Conservation (phyloP, 257 asterid genomes). For the Solanum chaucha region DNA sequence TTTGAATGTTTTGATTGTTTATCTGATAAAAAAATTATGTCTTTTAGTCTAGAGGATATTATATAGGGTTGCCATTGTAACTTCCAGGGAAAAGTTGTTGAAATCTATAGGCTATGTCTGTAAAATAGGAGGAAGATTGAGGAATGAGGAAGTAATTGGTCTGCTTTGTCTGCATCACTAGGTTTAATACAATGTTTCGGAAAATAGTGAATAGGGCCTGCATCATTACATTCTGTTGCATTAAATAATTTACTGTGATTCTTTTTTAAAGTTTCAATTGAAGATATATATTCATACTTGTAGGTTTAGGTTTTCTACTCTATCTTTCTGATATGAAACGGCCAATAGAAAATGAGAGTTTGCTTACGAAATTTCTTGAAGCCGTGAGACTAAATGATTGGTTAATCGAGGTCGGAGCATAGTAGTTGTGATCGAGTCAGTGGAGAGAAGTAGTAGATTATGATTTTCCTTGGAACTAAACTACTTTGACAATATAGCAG, state of each 20-base stretch:
- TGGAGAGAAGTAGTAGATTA: background rate
- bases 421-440: background rate
- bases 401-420: background rate
- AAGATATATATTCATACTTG: background rate
- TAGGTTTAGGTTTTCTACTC: background rate
- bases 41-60: background rate
- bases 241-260: background rate
- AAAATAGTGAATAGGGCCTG: background rate
- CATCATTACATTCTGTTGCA: background rate
- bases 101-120: background rate
- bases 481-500: background rate
- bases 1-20: background rate
- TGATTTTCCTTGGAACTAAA: background rate
- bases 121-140: background rate
- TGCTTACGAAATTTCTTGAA: background rate
- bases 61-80: background rate
- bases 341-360: background rate
- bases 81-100: background rate
- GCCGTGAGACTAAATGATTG: background rate
- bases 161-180: background rate
- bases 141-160: background rate
- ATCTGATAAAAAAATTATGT: background rate
- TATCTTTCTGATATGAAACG: background rate
- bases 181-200: background rate
- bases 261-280: background rate